Percentiles rank a stretch among this genome's conserved stretches.
Conservation (phyloP, 75 land plant species). For the Picea sitchensis region DNA sequence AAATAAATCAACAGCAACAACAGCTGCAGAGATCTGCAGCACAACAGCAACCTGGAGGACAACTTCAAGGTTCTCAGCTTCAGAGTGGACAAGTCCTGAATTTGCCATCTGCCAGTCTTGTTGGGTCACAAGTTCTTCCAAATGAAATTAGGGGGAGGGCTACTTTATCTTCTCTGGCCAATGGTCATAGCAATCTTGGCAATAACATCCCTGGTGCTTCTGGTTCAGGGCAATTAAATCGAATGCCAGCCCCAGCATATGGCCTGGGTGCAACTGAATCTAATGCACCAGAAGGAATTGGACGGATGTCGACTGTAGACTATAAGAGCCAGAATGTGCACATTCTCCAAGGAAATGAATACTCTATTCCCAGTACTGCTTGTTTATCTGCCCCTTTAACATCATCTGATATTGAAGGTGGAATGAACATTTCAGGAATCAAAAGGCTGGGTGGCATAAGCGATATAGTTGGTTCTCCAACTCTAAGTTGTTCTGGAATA, state of each 20-base stretch:
- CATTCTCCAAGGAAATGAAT: neutral
- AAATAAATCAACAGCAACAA: neutral
- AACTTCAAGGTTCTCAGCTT: neutral
- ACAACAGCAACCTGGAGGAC: neutral
- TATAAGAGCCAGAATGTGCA: neutral
- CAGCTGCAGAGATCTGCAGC: neutral
- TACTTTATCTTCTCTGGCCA: conserved; percentile 9
- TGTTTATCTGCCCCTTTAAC: neutral
- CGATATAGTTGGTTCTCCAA: conserved; percentile 5
- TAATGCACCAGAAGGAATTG: neutral
- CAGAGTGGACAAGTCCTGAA: neutral
- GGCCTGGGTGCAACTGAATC: neutral
- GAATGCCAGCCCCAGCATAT: neutral
- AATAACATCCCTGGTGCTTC: neutral
- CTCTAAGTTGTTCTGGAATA: neutral
- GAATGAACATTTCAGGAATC: neutral
- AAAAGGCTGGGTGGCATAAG: neutral
- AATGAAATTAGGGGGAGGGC: neutral
- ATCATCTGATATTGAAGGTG: neutral
- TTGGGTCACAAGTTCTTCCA: neutral
- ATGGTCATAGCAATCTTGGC: conserved; percentile 16
- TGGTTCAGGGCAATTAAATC: neutral
- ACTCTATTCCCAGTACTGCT: neutral
- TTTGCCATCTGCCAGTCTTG: neutral
- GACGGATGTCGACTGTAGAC: neutral